These are phyloP conservation scores for Gossypium turneri DNA, from an alignment of 345 rosid genomes.

Conservation along the genomic window DNA sequence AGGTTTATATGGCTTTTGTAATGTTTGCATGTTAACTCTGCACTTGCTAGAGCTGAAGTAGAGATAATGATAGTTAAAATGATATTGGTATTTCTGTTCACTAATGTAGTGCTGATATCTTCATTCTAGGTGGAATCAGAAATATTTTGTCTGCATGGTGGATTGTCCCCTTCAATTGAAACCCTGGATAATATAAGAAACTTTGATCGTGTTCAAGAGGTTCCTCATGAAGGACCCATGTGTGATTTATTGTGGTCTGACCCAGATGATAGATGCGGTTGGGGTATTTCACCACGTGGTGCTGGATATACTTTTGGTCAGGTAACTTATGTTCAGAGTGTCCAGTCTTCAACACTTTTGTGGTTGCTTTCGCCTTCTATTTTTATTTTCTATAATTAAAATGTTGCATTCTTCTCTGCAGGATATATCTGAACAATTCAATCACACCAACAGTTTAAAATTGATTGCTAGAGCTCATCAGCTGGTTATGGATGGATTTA, in stretches of 20 bases:
- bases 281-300: conserved; percentile 99
- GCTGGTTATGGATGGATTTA: conserved; percentile 97
- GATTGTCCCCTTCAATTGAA: conserved; percentile 93
- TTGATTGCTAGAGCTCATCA: conserved; percentile 98
- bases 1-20: neutral
- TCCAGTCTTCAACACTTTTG: conserved; percentile 1
- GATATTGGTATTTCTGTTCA: conserved; percentile 7
- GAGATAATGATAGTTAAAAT: conserved; percentile 3
- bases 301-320: conserved; percentile 99
- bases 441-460: conserved; percentile 80
- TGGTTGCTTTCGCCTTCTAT: neutral
- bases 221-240: conserved; percentile 99
- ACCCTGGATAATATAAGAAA: conserved; percentile 90
- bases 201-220: conserved; percentile 96
- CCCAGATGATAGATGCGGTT: conserved; percentile 95
- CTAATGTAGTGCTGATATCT: conserved; percentile 7
- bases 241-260: conserved; percentile 99
- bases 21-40: neutral
- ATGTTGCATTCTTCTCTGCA: conserved; percentile 24
- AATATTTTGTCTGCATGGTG: conserved; percentile 98
- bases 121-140: conserved; percentile 81
- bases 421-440: conserved; percentile 98
- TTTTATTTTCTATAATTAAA: conserved; percentile 7
- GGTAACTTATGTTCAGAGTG: conserved; percentile 31
- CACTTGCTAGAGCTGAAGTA: neutral